Evolutionary conservation across 257 asterid species (phyloP).

Genomic region (Solanum habrochaites): DNA sequence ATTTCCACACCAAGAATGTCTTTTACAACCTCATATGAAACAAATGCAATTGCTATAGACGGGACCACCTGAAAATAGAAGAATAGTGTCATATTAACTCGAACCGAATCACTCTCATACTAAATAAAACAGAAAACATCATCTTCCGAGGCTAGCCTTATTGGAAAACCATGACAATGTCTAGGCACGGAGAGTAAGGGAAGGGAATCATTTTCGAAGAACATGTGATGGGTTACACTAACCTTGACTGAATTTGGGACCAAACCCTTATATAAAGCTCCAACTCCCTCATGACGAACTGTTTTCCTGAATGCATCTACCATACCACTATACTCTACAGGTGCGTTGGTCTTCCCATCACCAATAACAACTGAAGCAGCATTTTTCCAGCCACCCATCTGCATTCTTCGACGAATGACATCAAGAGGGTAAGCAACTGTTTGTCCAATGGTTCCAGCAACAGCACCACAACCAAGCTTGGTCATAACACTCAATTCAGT

Average conservation of each 20-base stretch:
- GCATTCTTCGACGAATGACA: slow-evolving; percentile 96
- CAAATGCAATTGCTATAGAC: slow-evolving; percentile 85
- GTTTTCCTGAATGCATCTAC: slow-evolving; percentile 93
- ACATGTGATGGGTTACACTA: slow-evolving; percentile 6
- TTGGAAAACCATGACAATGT: neutral
- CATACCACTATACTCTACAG: slow-evolving; percentile 84
- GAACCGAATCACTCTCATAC: neutral
- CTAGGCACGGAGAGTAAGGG: neutral
- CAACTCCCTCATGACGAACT: slow-evolving; percentile 72
- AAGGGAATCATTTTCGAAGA: neutral
- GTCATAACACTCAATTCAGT: slow-evolving; percentile 66
- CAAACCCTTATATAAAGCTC: slow-evolving; percentile 94
- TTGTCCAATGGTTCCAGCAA: slow-evolving; percentile 95
- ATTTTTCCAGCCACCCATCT: slow-evolving; percentile 96
- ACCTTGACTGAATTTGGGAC: slow-evolving; percentile 99
- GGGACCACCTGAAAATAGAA: slow-evolving; percentile 58
- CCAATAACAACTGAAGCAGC: slow-evolving; percentile 79
- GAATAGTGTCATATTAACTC: neutral
- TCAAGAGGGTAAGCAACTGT: slow-evolving; percentile 97
- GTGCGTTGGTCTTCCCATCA: slow-evolving; percentile 56
- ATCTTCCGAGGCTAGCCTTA: neutral
- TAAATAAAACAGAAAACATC: neutral
- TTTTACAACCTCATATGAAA: slow-evolving; percentile 73
- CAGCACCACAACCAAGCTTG: slow-evolving; percentile 89
- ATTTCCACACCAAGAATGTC: slow-evolving; percentile 65